Evolutionary conservation across 495 filamentous ascomycete species (phyloP).

Genomic region (Penicillium lividum): DNA sequence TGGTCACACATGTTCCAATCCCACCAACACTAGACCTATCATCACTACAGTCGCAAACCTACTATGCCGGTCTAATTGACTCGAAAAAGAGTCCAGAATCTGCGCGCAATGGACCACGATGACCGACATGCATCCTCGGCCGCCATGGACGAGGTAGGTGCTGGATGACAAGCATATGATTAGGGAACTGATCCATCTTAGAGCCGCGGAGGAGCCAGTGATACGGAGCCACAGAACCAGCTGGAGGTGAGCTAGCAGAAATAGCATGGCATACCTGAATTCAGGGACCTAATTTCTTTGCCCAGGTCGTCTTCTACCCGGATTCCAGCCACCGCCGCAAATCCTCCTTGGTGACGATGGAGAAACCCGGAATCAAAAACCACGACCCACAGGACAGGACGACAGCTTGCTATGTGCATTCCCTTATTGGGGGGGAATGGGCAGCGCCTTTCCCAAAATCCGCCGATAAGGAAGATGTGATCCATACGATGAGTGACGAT

Average conservation of each 20-base stretch:
- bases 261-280: not conserved
- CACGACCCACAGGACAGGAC: conserved; percentile 43
- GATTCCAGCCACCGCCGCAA: conserved; percentile 77
- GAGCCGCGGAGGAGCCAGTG: conserved; percentile 40
- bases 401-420: conserved; percentile 82
- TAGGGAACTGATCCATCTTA: conserved; percentile 23
- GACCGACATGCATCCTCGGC: conserved; percentile 17
- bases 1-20: conserved; percentile 5
- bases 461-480: conserved; percentile 35
- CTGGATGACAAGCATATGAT: not conserved
- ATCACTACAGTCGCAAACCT: conserved; percentile 8
- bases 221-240: conserved; percentile 47
- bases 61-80: conserved; percentile 21
- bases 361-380: conserved; percentile 43
- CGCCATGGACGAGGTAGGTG: conserved; percentile 27
- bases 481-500: conserved; percentile 24
- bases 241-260: conserved; percentile 44
- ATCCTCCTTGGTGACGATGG: conserved; percentile 73
- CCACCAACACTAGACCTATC: conserved; percentile 10
- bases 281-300: not conserved
- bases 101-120: conserved; percentile 23
- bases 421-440: conserved; percentile 65
- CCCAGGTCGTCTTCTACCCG: conserved; percentile 72
- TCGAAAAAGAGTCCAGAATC: conserved; percentile 5
- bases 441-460: conserved; percentile 19